phyloP scores from a whole-genome alignment of 148 eudicot species.

The Polygonum aviculare region DNA sequence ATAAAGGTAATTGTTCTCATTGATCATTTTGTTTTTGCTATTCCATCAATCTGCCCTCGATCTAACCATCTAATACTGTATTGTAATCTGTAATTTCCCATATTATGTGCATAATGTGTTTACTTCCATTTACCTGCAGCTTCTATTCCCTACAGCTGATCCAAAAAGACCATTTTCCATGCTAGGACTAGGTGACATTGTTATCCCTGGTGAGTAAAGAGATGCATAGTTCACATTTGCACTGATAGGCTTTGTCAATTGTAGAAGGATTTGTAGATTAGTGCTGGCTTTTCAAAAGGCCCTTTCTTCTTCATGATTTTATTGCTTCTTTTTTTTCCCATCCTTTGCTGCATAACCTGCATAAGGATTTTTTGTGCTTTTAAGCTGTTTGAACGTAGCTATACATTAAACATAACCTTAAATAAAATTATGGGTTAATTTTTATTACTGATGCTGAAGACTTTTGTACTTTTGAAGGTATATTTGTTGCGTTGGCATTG shows the following conservation, averaged over 20 bases:
- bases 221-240: constrained; percentile 4
- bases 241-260: not conserved
- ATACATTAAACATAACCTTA: no score
- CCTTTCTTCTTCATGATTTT: not conserved
- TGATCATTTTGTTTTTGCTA: not conserved
- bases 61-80: not conserved
- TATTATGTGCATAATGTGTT: not conserved
- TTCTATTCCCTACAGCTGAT: constrained; percentile 89
- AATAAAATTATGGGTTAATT: not conserved
- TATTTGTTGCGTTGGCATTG: constrained; percentile 96
- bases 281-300: not conserved
- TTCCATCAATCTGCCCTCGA: not conserved
- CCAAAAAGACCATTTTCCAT: constrained; percentile 81
- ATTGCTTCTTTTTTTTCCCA: not conserved
- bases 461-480: constrained; percentile 40
- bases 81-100: not conserved
- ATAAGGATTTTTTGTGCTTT: no score
- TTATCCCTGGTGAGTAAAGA: constrained; percentile 76
- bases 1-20: constrained; percentile 61
- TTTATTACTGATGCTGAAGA: not conserved
- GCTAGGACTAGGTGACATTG: constrained; percentile 97
- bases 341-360: not conserved
- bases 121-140: constrained; percentile 35
- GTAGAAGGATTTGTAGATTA: not conserved
- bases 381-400: no score